Evolutionary conservation across 495 filamentous ascomycete species (phyloP), one percentile per base, ranked within the genome.

Genomic region (Ramalina intermedia): DNA sequence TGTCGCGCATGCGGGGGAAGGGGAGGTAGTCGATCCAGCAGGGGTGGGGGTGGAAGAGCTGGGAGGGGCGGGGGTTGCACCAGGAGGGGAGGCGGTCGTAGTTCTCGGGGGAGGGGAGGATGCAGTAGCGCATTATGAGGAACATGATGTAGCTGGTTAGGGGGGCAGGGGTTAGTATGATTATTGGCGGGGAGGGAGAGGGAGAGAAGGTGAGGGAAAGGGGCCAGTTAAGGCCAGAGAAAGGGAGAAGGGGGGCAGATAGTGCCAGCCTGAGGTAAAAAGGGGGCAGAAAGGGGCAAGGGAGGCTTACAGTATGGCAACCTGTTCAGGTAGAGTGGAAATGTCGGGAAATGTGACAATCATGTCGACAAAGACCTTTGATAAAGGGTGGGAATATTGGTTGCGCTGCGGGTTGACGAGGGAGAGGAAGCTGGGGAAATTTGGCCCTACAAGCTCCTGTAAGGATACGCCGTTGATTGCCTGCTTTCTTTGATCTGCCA

Each of bases 301-400:
- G 17, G 18, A 18, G 24, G 37, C 53, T 40, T 48, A 57, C n/a
- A 90, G 69, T 6, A 87, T 74, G 16, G 78, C 85, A 3, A 88
- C 75, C 55, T 84, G 79, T 60, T 89, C 86, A 4, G 87, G 85
- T 0, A 89, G 69, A 2, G 65, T 64, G 12, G 65, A 66, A 7
- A 93, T 72, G 50, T 79, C 76, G 0, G 85, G 84, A 53, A 90
- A 88, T 20, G 76, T 80, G 37, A 75, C 66, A 1, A 90, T 67
- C 50, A 91, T 85, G 60, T 90, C 85, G 21, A 82, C 87, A 56
- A 90, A 84, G 8, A 91, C 76, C 54, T 82, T 84, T 17, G 84
- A 87, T 2, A 90, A 69, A 0, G 84, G 82, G 57, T 90, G 85
- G 2, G 80, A 78, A 53, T 73, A 69, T 6, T 63, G 59, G 51